Base-by-base conservation (phyloP, 2,329 filamentous ascomycete species). In the Arthroderma sp. region DNA sequence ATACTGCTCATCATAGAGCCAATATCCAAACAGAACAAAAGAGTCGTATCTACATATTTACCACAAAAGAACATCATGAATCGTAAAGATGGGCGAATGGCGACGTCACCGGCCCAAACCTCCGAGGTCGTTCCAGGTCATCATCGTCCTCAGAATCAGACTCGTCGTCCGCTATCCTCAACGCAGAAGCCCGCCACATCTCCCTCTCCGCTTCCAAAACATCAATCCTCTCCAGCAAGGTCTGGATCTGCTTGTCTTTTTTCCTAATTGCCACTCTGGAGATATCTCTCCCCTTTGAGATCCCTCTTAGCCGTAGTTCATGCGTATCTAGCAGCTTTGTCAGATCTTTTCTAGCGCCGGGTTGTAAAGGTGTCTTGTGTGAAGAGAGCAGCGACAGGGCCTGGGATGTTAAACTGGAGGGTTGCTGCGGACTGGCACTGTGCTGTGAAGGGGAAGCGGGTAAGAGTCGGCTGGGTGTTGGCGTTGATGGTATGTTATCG, bases 181-280 rank as follows among this genome's bases (percentile, higher is more conserved):
- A 51, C 44, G 62, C 59, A 45, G 57, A 56, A 43, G 71, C 65
- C 48, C 65, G 69, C 55, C 74, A 70, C 45, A 73, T 68, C 55
- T 77, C 72, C 36, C 67, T 59, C 56, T 79, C 73, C 9, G 69
- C 68, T 56, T 79, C 72, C 32, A 82, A 58, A 8, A 63, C 65
- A 4, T 60, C 63, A 70, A 93, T 68, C 53, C 81, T 66, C 57
- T 83, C 66, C 66, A 80, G 73, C 64, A 94, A 64, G 61, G 83
- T 68, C 60, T 71, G 63, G 59, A 82, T 68, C 65, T 78, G 66
- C 58, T 76, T 63, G 67, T 89, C 80, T 51, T 79, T 80, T 4
- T 71, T 69, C 56, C 76, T 78, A 31, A 85, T 56, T 3, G 72
- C 74, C 6, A 74, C 60, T n/a, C 83, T 66, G 3, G 75, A 72